Evolutionary conservation across 768 basidiomycete genomes (phyloP).

Genomic region (Mycena amicta): DNA sequence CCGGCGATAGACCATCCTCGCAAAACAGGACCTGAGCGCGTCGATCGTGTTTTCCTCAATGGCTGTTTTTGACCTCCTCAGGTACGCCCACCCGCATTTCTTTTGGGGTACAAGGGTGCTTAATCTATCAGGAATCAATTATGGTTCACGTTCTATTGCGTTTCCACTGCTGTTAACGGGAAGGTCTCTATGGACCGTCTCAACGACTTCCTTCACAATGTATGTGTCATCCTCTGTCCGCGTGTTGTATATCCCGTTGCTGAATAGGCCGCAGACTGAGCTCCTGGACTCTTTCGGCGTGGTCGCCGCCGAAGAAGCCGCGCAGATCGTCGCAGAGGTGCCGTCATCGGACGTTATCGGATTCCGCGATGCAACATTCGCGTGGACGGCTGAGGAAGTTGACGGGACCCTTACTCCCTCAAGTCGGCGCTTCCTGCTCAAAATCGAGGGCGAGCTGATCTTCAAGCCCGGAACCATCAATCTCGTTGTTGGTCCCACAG

Average conservation of each 20-base stretch:
- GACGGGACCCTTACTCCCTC: constrained; percentile 37
- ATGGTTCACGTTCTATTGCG: constrained; percentile 35
- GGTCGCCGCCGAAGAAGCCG: constrained; percentile 25
- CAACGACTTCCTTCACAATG: constrained; percentile 42
- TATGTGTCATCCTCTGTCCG: constrained; percentile 14
- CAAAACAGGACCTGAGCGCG: constrained; percentile 43
- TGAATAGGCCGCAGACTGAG: constrained; percentile 40
- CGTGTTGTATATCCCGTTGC: not conserved
- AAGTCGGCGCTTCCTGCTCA: constrained; percentile 50
- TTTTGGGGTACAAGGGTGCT: no score
- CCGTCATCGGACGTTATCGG: constrained; percentile 41
- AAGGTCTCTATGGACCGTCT: constrained; percentile 69
- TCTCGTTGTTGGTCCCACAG: constrained; percentile 62
- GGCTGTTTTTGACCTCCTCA: constrained; percentile 63
- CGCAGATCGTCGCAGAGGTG: constrained; percentile 10
- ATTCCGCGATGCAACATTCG: constrained; percentile 55
- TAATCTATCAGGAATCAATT: constrained; percentile 60
- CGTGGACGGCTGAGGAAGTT: constrained; percentile 48
- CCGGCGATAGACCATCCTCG: constrained; percentile 40
- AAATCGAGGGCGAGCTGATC: constrained; percentile 52
- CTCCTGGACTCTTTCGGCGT: constrained; percentile 43
- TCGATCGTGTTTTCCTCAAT: constrained; percentile 55
- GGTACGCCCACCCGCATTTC: no score
- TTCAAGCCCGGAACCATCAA: constrained; percentile 60
- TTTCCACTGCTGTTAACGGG: constrained; percentile 35